Evolutionary conservation across 2,329 filamentous ascomycete genomes (phyloP).

Genomic region (Trichoderma cornu-damae): DNA sequence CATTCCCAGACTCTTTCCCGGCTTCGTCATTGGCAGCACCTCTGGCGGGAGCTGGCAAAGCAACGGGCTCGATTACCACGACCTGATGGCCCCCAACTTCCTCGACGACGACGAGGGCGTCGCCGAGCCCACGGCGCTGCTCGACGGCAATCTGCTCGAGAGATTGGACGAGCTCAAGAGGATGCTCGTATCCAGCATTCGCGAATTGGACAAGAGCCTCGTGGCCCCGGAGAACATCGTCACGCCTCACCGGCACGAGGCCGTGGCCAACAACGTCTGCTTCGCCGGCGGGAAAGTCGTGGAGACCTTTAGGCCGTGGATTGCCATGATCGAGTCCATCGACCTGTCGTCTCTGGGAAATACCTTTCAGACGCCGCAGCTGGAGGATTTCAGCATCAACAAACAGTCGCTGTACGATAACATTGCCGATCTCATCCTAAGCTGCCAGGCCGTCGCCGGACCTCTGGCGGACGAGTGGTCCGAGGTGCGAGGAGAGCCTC

Average conservation of each 20-base stretch:
- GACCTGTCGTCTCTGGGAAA: conserved; percentile 76
- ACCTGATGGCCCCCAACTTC: conserved; percentile 75
- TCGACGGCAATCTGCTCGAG: conserved; percentile 75
- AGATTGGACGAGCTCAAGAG: conserved; percentile 80
- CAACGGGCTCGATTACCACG: conserved; percentile 58
- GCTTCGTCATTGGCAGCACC: conserved; percentile 82
- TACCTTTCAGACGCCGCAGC: conserved; percentile 74
- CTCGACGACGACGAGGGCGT: conserved; percentile 74
- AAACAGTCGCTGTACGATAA: conserved; percentile 94
- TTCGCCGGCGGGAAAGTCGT: conserved; percentile 71
- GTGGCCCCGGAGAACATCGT: conserved; percentile 74
- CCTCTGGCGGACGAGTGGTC: conserved; percentile 94
- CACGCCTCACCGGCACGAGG: conserved; percentile 69
- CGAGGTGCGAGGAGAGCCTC: conserved; percentile 79
- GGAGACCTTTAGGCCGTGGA: conserved; percentile 85
- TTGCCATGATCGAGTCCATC: conserved; percentile 84
- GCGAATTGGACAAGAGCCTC: conserved; percentile 81
- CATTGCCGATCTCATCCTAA: conserved; percentile 79
- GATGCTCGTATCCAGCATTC: conserved; percentile 77
- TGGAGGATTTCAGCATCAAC: conserved; percentile 80
- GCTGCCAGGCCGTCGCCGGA: conserved; percentile 86
- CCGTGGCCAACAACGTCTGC: conserved; percentile 79
- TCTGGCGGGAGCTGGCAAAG: conserved; percentile 85
- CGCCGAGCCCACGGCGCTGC: conserved; percentile 63
- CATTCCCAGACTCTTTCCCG: conserved; percentile 86